These are phyloP conservation scores for Phaeotremella fagi DNA, from an alignment of 768 basidiomycete species.

Conservation along the genomic window DNA sequence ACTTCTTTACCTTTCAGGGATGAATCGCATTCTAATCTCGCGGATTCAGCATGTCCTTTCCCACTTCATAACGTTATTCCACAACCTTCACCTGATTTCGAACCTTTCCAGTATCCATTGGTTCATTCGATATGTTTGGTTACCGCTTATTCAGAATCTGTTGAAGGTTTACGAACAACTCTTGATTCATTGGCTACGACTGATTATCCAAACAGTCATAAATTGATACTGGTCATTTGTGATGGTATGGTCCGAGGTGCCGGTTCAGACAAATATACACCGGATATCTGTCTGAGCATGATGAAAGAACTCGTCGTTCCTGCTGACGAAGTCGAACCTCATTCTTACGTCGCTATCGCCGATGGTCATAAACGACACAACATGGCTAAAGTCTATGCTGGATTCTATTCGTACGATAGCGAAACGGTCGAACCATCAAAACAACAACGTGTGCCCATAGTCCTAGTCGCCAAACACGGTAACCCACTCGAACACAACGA, in stretches of 20 bases:
- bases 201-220: slow-evolving; percentile 97
- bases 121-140: slow-evolving; percentile 92
- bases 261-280: slow-evolving; percentile 81
- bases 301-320: slow-evolving; percentile 89
- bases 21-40: slow-evolving; percentile 41
- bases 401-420: slow-evolving; percentile 93
- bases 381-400: slow-evolving; percentile 97
- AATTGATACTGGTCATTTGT: slow-evolving; percentile 87
- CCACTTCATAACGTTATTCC: slow-evolving; percentile 81
- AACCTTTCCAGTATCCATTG: slow-evolving; percentile 94
- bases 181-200: slow-evolving; percentile 97
- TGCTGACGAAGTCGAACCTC: slow-evolving; percentile 78
- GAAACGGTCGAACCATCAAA: slow-evolving; percentile 82
- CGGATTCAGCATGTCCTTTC: slow-evolving; percentile 66
- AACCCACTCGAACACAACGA: slow-evolving; percentile 86
- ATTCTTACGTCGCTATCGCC: slow-evolving; percentile 96
- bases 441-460: slow-evolving; percentile 93
- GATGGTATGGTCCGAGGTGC: slow-evolving; percentile 98
- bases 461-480: slow-evolving; percentile 91
- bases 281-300: slow-evolving; percentile 90
- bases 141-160: slow-evolving; percentile 95
- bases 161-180: slow-evolving; percentile 93
- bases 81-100: slow-evolving; percentile 82
- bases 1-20: slow-evolving; percentile 63
- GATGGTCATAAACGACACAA: slow-evolving; percentile 99